Conservation (phyloP, 768 basidiomycete genomes). For the Boletus rubescentipes region DNA sequence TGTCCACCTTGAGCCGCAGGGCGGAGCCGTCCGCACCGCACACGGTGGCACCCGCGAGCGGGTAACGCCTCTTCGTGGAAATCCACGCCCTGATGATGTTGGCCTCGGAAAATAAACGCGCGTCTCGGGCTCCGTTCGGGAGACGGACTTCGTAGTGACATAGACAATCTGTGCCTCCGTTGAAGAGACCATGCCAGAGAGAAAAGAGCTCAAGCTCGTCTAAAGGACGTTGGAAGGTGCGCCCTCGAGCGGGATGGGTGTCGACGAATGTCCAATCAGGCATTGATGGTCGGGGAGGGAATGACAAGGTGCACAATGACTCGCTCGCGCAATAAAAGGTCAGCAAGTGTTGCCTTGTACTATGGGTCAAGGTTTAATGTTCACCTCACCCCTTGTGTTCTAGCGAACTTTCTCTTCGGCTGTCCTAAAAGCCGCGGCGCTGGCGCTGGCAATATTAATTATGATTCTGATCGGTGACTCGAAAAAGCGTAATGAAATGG, state of each 20-base stretch:
- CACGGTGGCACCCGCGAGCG: slow-evolving; percentile 47
- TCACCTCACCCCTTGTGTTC: no score
- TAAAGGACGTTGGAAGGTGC: slow-evolving; percentile 33
- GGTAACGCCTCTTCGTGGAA: slow-evolving; percentile 46
- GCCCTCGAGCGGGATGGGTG: not conserved
- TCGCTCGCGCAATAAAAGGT: no score
- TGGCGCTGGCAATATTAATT: no score
- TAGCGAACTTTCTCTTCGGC: no score
- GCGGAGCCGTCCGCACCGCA: slow-evolving; percentile 12
- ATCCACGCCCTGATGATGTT: slow-evolving; percentile 46
- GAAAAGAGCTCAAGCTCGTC: slow-evolving; percentile 41
- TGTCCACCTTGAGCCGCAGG: not conserved
- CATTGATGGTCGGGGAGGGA: no score
- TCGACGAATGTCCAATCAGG: slow-evolving; percentile 1
- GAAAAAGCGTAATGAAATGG: no score
- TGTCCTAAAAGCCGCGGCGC: no score
- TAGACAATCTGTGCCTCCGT: slow-evolving; percentile 46
- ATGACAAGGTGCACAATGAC: no score
- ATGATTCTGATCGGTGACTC: no score
- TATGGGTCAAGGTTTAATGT: no score
- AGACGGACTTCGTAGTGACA: slow-evolving; percentile 28
- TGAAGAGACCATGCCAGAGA: slow-evolving; percentile 41
- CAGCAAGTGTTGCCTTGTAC: no score
- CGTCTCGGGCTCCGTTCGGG: slow-evolving; percentile 27
- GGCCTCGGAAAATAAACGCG: slow-evolving; percentile 24